Evolutionary conservation across 768 basidiomycete genomes (phyloP), one percentile per base, ranked within the genome.

Genomic region (Leccinellum luteum): DNA sequence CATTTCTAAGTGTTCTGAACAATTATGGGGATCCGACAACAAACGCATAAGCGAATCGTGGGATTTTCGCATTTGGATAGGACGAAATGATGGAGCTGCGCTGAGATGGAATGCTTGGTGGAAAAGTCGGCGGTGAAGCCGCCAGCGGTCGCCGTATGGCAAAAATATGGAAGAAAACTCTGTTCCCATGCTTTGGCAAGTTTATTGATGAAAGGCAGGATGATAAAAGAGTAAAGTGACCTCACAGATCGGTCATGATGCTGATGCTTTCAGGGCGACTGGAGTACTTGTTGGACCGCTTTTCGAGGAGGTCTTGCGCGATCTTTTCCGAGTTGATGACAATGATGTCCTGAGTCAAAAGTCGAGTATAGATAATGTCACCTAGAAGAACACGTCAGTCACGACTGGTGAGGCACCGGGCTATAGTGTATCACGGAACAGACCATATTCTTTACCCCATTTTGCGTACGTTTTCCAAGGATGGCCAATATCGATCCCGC

Each of bases 1-100:
- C 66, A 38, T 15, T 30, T 70, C 58, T 1, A 65, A n/a, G 50
- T 76, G 72, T 19, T 48, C 49, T 12, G n/a, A 4, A 52, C 66
- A 66, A 14, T 70, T 58, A 2, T 50, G 63, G 2, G 74, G 68
- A n/a, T 52, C 57, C 1, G 34, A 51, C 13, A 68, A 30, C 23
- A 79, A 48, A 19, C 61, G 60, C 19, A 54, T 58, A 8, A 78
- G 62, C 27, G 77, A 54, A 6, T 68, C 65, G 48, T 69, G 68
- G 2, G 69, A 61, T 54, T 73, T 76, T 38, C 66, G 62, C 28
- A 66, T 56, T 51, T 78, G 78, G 17, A 70, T 59, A 4, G 75
- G 72, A 44, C 60, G 65, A 55, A 71, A 77, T 21, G 64, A 60
- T 4, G 57, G 28, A 3, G 64, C 62, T 1, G 70, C 48, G 6